phyloP scores from a whole-genome alignment of 1,139 yeast species.

The Debaryomyces nepalensis region DNA sequence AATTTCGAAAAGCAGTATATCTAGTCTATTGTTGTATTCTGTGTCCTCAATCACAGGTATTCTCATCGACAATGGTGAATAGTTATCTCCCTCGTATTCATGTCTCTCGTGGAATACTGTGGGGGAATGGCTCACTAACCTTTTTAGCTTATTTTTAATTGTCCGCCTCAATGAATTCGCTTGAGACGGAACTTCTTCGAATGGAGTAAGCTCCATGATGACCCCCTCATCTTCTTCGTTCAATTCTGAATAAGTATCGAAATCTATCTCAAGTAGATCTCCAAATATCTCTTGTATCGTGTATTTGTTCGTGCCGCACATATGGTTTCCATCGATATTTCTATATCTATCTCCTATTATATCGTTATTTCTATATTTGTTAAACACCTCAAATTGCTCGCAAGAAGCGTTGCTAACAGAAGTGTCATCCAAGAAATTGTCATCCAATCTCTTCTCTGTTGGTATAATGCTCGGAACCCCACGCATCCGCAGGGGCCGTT shows the following conservation, averaged over 20 bases:
- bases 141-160: slow-evolving; percentile 10
- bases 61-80: slow-evolving; percentile 15
- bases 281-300: not conserved
- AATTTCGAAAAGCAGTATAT: slow-evolving; percentile 11
- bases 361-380: slow-evolving; percentile 2
- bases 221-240: slow-evolving; percentile 2
- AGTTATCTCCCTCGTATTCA: slow-evolving; percentile 12
- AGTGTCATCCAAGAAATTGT: not conserved
- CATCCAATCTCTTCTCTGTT: not conserved
- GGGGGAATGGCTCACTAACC: slow-evolving; percentile 8
- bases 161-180: slow-evolving; percentile 7
- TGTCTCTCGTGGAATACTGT: slow-evolving; percentile 4
- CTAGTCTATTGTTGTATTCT: slow-evolving; percentile 7
- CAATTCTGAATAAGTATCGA: slow-evolving; percentile 5
- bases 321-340: not conserved
- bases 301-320: not conserved
- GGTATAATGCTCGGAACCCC: not conserved
- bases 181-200: slow-evolving; percentile 8
- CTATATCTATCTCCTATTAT: not conserved
- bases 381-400: slow-evolving; percentile 10
- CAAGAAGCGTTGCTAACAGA: not conserved
- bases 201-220: slow-evolving; percentile 11
- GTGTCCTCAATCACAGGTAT: slow-evolving; percentile 15
- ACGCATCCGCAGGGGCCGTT: not conserved
- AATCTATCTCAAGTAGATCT: slow-evolving; percentile 7